Base-by-base conservation (phyloP, 345 rosid species). In the Populus nigra region DNA sequence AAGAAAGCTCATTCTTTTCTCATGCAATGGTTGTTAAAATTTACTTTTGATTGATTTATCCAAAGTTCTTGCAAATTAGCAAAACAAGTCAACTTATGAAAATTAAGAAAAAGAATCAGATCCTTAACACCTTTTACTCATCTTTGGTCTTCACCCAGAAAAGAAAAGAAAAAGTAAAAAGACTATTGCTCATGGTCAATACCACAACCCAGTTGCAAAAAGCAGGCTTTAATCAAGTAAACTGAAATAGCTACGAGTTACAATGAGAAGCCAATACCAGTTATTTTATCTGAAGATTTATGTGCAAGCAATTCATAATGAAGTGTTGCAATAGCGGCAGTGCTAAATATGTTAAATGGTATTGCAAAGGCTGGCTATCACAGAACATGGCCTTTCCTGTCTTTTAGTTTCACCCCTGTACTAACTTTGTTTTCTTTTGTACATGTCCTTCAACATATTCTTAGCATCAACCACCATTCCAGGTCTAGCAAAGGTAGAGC, bases 391-490 rank as follows among this genome's bases (percentile, higher is more conserved):
- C 31, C 13, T 22, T 17, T 11, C 59, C 66, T 41, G 8, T 20
- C 62, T 39, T 63, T 31, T 18, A 23, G 9, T 55, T 75, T 50
- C 61, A 65, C 31, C 47, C 31, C 57, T 73, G 76, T 57, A 65
- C 57, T 76, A 84, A 27, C 68, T 75, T 36, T 74, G 74, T 80
- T 82, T 87, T 75, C 83, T 85, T 76, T 73, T 87, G 85, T 86
- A 88, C 69, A 86, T 72, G 76, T 86, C 91, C 84, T 82, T 85
- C 84, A 86, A 81, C 69, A 87, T 70, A 70, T 81, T 85, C 81
- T 85, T 84, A 36, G 88, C 91, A 77, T 90, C 91, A 80, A 77
- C 76, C 76, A 82, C 85, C 86, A 81, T 90, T 77, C 94, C 97
- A 47, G 84, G 87, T 81, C 84, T 88, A 74, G 92, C 87, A 78